phyloP scores from a whole-genome alignment of 2,329 filamentous ascomycete species.

The Pseudopyricularia cyperi region DNA sequence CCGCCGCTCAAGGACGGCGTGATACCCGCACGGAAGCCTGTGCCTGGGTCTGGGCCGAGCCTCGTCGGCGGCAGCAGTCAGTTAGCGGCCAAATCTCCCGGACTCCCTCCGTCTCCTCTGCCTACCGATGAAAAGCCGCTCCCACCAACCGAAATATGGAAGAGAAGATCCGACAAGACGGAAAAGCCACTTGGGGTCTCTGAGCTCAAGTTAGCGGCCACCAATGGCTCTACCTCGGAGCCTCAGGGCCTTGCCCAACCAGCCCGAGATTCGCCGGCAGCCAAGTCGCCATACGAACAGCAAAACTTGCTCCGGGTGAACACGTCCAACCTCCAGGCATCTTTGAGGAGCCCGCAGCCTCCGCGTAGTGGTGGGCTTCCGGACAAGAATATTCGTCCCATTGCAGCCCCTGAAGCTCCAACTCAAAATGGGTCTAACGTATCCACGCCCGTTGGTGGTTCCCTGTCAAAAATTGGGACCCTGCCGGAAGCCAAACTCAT shows the following conservation, averaged over 20 bases:
- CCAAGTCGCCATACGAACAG: not conserved
- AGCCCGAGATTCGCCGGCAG: not conserved
- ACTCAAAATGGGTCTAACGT: not conserved
- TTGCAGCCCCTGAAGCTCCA: not conserved
- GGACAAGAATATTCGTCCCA: conserved; percentile 17
- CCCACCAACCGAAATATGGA: conserved; percentile 25
- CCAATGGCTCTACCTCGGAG: conserved; percentile 36
- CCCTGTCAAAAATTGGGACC: conserved; percentile 12
- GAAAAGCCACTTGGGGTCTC: conserved; percentile 32
- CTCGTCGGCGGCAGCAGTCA: not conserved
- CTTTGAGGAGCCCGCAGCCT: not conserved
- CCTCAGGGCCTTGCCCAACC: conserved; percentile 9
- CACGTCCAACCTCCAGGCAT: not conserved
- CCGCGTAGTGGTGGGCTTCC: conserved; percentile 9
- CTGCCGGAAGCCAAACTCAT: conserved; percentile 2
- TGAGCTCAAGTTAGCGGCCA: conserved; percentile 32
- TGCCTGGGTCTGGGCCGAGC: not conserved
- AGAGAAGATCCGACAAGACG: conserved; percentile 35
- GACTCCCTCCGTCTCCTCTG: not conserved
- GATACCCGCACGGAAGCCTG: not conserved
- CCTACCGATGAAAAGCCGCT: not conserved
- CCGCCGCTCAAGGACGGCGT: conserved; percentile 3
- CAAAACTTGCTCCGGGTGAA: conserved; percentile 7
- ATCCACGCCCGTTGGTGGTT: conserved; percentile 13
- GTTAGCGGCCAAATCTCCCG: not conserved